Base-by-base conservation (phyloP, 768 basidiomycete species). In the Tylopilus sp. region DNA sequence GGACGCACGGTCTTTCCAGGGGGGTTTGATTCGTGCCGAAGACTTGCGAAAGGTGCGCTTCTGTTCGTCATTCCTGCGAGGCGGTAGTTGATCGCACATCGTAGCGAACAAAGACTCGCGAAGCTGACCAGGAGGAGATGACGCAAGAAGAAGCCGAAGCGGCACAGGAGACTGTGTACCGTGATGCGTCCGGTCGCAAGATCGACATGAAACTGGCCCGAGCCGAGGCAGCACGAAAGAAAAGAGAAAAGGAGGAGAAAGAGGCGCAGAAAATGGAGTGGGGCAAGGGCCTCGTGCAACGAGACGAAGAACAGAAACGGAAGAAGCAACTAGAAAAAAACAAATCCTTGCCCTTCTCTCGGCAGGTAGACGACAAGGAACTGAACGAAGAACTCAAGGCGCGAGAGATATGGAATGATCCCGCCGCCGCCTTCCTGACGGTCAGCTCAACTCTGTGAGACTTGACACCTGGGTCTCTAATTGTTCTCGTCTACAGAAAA, bases 221-320 rank as follows among this genome's bases (percentile, higher is more conserved):
- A 50, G 95, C 91, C 13, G 94, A 95, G 62, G 91, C 91, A 26
- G 87, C 87, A 39, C 75, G 84, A 57, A 67, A 79, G 68, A 92
- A 93, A 62, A 78, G 91, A 20, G 86, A 92, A 64, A 75, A 77
- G 51, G 86, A 94, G 66, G 90, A 97, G 72, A 83, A 81, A 64
- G 91, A 95, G 64, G 88, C 88, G 44, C 74, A 80, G 65, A 95
- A 91, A 74, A 93, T 95, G 91, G 91, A 95, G 66, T 98, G 97
- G 97, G 93, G 92, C 1, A 98, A 95, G 69, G 97, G 97, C 26
- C 63, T 98, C 31, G 88, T 93, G 35, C 97, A 98, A 72, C 74
- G 84, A 53, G 86, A 90, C 21, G 88, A 94, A 53, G 72, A 77
- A 47, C 90, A 94, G 70, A 80, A 79, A 64, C 72, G 75, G 64